Evolutionary conservation across 2,329 filamentous ascomycete species (phyloP), one percentile per base, ranked within the genome.

Genomic region (Alternaria infectoria): DNA sequence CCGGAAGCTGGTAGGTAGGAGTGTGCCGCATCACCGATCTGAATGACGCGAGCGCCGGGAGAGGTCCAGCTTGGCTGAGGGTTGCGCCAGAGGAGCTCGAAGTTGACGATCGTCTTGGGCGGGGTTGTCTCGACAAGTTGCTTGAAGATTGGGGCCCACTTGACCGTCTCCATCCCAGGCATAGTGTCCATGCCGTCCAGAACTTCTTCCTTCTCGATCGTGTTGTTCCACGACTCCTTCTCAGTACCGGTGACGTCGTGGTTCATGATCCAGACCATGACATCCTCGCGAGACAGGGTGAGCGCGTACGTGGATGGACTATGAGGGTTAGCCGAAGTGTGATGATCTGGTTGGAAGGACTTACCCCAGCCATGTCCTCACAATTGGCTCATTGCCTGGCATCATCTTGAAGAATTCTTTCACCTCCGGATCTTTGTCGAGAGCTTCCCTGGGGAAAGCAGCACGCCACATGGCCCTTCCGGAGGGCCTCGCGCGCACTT

Each of bases 231-330:
- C 60, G 71, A 81, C 64, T 84, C 82, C 40, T 80, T 78, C 56
- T 83, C 81, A 36, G 74, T 80, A 59, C 80, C 81, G 12, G 81
- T 83, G 7, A 80, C 81, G 65, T 83, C 81, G 73, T 83, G 82
- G 70, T 84, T 84, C 77, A 84, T 81, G 71, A 84, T 83, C 82
- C 82, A 84, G 21, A 84, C 82, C 80, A 83, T 83, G 30, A 81
- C 80, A 69, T 84, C 82, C 13, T 81, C 79, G 8, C 82, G 78
- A 9, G 80, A 82, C 30, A 84, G 67, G 1, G 82, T 84, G 56
- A 84, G 72, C 17, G 81, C 82, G 58, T 84, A 84, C 3, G 82
- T 83, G 23, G 73, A 77, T 3, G 79, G 79, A 3, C 77, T 77
- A 26, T 23, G 19, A 12, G 13, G 21, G 43, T 72, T 36, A 74